Conservation (phyloP, 805 yeast species). For the Cyberlindnera mississippiensis region DNA sequence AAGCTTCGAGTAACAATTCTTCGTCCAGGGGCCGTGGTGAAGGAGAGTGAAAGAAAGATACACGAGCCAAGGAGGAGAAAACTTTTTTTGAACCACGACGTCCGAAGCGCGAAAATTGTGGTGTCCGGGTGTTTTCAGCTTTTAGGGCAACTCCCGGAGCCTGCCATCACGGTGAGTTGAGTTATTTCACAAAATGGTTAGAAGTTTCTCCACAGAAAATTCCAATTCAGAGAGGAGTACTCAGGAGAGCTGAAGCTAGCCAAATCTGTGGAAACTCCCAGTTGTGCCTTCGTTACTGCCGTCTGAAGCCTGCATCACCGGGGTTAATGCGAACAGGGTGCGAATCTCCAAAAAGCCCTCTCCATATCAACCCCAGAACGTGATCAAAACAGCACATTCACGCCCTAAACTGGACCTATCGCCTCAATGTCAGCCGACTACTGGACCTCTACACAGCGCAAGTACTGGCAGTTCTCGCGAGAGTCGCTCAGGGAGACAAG, state of each 20-base stretch:
- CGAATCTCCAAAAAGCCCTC: neutral
- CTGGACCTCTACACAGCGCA: constrained; percentile 82
- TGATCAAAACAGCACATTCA: neutral
- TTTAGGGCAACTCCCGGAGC: no score
- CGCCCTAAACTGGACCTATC: neutral
- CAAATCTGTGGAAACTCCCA: no score
- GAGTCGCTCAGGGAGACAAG: constrained; percentile 48
- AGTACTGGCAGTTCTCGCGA: constrained; percentile 75
- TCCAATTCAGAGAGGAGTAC: no score
- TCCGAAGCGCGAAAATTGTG: neutral
- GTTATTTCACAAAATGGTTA: no score
- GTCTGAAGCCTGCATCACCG: no score
- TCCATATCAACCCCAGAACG: neutral
- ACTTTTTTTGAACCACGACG: constrained; percentile 1
- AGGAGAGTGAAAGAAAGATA: constrained; percentile 2
- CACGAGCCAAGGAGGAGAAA: constrained; percentile 1
- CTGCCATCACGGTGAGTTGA: no score
- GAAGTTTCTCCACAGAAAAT: no score
- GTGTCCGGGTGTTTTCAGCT: neutral
- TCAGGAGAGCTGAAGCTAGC: no score
- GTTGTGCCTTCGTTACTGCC: no score
- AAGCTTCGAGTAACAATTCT: constrained; percentile 77
- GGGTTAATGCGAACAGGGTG: neutral
- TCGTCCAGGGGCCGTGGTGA: constrained; percentile 55
- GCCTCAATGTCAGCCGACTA: constrained; percentile 68